phyloP scores from a whole-genome alignment of 495 filamentous ascomycete genomes.

The Parathielavia hyrcaniae region DNA sequence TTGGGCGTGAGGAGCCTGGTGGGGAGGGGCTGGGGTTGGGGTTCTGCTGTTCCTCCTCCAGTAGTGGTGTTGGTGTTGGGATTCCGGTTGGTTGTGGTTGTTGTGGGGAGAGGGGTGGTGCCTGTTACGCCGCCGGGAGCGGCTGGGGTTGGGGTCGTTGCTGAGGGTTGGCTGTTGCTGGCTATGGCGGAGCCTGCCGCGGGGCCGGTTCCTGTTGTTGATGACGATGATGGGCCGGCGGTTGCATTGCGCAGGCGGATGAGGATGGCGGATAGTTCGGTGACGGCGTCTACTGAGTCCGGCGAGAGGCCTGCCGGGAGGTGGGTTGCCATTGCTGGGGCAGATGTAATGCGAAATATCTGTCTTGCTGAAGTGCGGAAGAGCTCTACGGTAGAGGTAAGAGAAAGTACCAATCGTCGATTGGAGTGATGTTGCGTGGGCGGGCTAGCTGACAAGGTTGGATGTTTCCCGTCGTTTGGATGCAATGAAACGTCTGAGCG shows the following conservation, averaged over 20 bases:
- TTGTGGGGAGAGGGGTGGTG: slow-evolving; percentile 27
- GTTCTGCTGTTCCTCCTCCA: not conserved
- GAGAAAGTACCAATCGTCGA: not conserved
- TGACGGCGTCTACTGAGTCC: slow-evolving; percentile 75
- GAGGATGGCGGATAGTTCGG: slow-evolving; percentile 71
- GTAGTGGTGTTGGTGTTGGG: not conserved
- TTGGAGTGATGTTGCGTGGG: not conserved
- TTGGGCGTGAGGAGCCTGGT: slow-evolving; percentile 56
- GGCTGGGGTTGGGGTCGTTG: slow-evolving; percentile 23
- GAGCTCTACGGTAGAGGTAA: not conserved
- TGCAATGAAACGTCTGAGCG: too few species aligned
- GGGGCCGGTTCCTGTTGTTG: slow-evolving; percentile 18
- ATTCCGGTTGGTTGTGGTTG: not conserved
- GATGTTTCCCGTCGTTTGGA: slow-evolving; percentile 1
- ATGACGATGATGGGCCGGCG: slow-evolving; percentile 19
- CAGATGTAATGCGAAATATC: not conserved
- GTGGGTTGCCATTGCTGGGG: slow-evolving; percentile 27
- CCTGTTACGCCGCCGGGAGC: slow-evolving; percentile 24
- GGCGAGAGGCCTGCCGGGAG: slow-evolving; percentile 47
- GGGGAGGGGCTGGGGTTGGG: not conserved
- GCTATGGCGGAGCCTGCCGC: slow-evolving; percentile 1
- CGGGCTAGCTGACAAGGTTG: not conserved
- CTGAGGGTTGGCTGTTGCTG: not conserved
- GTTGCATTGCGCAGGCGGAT: slow-evolving; percentile 52
- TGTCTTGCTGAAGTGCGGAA: not conserved